phyloP scores from a whole-genome alignment of 2,329 filamentous ascomycete genomes.

The Pyrenophora graminea region DNA sequence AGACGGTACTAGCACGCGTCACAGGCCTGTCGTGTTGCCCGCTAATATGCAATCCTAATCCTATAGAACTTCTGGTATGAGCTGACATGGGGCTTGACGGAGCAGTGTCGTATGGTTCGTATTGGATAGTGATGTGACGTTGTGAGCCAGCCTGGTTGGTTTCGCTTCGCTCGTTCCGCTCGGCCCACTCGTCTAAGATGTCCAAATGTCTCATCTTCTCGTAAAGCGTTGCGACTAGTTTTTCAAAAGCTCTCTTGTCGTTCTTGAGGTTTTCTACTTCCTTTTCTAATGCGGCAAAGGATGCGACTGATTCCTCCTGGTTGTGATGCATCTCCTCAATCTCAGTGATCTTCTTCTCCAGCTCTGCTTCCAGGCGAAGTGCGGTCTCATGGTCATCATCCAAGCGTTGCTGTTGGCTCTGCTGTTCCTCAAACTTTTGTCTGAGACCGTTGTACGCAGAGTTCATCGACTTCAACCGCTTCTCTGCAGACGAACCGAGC shows the following conservation, averaged over 20 bases:
- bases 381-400: conserved; percentile 12
- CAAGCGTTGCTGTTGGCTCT: conserved; percentile 18
- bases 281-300: conserved; percentile 33
- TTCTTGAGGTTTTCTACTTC: conserved; percentile 36
- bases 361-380: conserved; percentile 20
- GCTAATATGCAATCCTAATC: conserved; percentile 5
- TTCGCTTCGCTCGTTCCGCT: conserved; percentile 13
- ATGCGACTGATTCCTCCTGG: conserved; percentile 30
- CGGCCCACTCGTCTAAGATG: conserved; percentile 27
- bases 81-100: conserved; percentile 13
- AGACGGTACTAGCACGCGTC: conserved; percentile 25
- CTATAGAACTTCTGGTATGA: conserved; percentile 17
- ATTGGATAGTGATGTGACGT: conserved; percentile 15
- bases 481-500: conserved; percentile 26
- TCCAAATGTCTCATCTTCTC: conserved; percentile 37
- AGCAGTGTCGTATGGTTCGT: conserved; percentile 14
- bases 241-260: conserved; percentile 39
- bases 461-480: conserved; percentile 27
- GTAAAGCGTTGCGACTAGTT: conserved; percentile 36
- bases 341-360: conserved; percentile 31
- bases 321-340: conserved; percentile 33
- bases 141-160: conserved; percentile 9
- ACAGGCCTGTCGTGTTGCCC: conserved; percentile 21
- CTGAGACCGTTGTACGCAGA: conserved; percentile 27
- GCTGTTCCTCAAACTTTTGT: conserved; percentile 22